Conservation (phyloP, 2,329 filamentous ascomycete genomes). For the Neofusicoccum laricinum region DNA sequence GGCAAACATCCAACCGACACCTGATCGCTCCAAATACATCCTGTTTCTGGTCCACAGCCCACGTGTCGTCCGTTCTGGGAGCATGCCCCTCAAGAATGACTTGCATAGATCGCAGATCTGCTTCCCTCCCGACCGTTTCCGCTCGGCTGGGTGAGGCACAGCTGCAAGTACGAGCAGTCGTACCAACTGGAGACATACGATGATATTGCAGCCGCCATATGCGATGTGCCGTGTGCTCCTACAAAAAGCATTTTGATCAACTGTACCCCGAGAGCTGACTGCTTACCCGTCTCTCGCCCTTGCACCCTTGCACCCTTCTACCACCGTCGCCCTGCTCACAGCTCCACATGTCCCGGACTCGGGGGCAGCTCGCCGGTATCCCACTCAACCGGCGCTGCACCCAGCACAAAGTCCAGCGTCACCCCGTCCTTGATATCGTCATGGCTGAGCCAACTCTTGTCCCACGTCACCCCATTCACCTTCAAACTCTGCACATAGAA, state of each 20-base stretch:
- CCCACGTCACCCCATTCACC: constrained; percentile 53
- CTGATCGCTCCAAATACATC: neutral
- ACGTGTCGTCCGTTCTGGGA: neutral
- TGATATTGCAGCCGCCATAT: too few relatives aligned
- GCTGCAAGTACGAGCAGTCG: neutral
- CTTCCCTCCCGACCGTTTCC: neutral
- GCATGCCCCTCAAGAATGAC: neutral
- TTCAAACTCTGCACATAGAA: constrained; percentile 54
- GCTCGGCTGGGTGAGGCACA: neutral
- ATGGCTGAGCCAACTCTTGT: constrained; percentile 56
- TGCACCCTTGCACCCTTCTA: neutral
- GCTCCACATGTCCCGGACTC: constrained; percentile 46
- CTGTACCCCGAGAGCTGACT: neutral
- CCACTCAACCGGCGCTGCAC: constrained; percentile 53
- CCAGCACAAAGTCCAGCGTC: constrained; percentile 63
- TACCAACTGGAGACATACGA: neutral
- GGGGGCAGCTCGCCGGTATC: constrained; percentile 59
- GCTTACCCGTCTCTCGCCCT: neutral
- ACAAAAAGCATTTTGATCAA: too few relatives aligned
- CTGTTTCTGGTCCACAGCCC: neutral
- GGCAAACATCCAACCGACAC: neutral
- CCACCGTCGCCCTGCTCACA: neutral
- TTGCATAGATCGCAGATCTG: neutral
- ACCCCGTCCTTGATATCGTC: constrained; percentile 51
- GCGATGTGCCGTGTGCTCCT: too few relatives aligned